Evolutionary conservation across 495 filamentous ascomycete species (phyloP).

Genomic region (Oidiodendron maius): DNA sequence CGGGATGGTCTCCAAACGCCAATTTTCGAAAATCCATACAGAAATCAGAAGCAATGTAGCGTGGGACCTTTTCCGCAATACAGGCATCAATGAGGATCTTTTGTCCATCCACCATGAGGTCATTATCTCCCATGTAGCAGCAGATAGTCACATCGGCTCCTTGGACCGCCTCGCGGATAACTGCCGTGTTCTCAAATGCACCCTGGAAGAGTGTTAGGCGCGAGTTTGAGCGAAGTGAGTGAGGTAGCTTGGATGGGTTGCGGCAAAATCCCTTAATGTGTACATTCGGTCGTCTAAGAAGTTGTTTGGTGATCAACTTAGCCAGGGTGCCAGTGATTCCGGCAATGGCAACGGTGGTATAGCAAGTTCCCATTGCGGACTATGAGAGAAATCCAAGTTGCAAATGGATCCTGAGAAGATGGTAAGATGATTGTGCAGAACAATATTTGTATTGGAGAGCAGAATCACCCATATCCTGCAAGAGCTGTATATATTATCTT

Average conservation of each 20-base stretch:
- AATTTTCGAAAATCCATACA: conserved; percentile 35
- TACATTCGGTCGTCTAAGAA: too few relatives aligned
- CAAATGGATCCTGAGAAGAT: too few relatives aligned
- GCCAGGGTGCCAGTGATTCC: too few relatives aligned
- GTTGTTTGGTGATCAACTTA: too few relatives aligned
- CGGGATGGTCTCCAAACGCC: conserved; percentile 28
- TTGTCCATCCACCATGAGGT: conserved; percentile 39
- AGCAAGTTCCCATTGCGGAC: too few relatives aligned
- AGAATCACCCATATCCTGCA: too few relatives aligned
- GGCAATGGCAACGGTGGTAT: too few relatives aligned
- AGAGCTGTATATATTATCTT: too few relatives aligned
- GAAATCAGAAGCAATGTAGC: conserved; percentile 41
- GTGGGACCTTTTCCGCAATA: conserved; percentile 28
- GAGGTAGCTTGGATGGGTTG: conserved; percentile 23
- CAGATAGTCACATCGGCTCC: conserved; percentile 28
- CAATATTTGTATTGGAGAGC: too few relatives aligned
- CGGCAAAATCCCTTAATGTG: conserved; percentile 26
- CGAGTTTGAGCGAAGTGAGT: conserved; percentile 12
- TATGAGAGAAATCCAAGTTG: too few relatives aligned
- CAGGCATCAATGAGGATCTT: conserved; percentile 39
- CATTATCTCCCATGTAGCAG: conserved; percentile 35
- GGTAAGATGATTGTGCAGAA: too few relatives aligned
- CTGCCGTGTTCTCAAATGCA: conserved; percentile 16
- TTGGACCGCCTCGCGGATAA: conserved; percentile 17
- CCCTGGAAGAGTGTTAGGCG: conserved; percentile 16